Base-by-base conservation (phyloP, 257 asterid species). In the Pogostemon cablin region DNA sequence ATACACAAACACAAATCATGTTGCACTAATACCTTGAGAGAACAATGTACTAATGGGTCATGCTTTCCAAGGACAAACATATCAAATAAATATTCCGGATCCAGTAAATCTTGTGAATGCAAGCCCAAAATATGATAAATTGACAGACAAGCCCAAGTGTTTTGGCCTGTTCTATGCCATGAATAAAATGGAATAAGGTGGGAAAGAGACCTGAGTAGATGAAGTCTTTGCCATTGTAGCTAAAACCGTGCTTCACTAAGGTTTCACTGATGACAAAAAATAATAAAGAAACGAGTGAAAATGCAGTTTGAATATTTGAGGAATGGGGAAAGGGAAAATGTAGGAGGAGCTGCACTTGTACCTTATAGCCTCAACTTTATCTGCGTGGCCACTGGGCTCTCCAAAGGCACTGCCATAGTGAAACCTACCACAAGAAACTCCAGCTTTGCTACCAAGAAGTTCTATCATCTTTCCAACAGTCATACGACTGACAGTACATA, bases 331-430 rank as follows among this genome's bases (percentile, higher is more conserved):
- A 8, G n/a, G 44, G 55, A 35, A 17, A 20, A 9, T 38, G 37
- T 3, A 62, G 9, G 32, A 49, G 38, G 39, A 61, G 72, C 48
- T 9, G 53, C 57, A 72, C 40, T 40, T 42, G 72, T 34, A 91
- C 97, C 97, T 92, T 89, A 93, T 93, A 68, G 80, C 78, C 73
- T 91, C 97, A 70, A 93, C 96, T 74, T 80, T 86, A 78, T 91
- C 96, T 59, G 99, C 98, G 79, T 93, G 97, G 50, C 99, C 99
- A 86, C 96, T 87, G 69, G 92, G 96, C 79, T 93, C 99, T 44
- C 99, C 99, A 55, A 93, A 93, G 75, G 99, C 99, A 81, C 96
- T 91, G 47, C 99, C 99, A 64, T 93, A 93, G 77, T 93, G 99
- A 81, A 86, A 93, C 81, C 89, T 89, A 77, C 99, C 99, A 81